phyloP scores from a whole-genome alignment of 352 stramenopile species.

The Phytophthora ohioensis region DNA sequence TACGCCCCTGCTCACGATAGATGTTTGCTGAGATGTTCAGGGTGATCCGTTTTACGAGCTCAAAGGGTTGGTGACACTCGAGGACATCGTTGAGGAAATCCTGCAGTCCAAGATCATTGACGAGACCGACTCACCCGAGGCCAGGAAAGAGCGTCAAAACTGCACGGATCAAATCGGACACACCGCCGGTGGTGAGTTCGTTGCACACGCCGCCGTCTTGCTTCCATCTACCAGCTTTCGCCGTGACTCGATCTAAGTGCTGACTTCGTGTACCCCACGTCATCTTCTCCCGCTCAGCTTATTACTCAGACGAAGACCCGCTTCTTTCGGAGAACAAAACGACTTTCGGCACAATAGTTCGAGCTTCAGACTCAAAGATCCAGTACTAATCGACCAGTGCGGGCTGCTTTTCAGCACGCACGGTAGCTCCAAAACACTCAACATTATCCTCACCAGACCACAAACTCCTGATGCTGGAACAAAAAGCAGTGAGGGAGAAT shows the following conservation, averaged over 20 bases:
- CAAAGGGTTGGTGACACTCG: conserved; percentile 97
- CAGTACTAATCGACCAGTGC: conserved; percentile 11
- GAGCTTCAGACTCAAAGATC: conserved; percentile 2
- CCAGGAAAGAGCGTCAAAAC: conserved; percentile 52
- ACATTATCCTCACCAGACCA: neutral
- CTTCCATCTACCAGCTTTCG: conserved; percentile 19
- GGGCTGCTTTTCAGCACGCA: conserved; percentile 2
- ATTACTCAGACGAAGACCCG: conserved; percentile 30
- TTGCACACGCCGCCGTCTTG: conserved; percentile 22
- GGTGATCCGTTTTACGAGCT: conserved; percentile 97
- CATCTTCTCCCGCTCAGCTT: conserved; percentile 24
- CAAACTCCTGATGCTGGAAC: conserved; percentile 2
- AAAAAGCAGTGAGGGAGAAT: neutral
- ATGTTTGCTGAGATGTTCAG: conserved; percentile 27
- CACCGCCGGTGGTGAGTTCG: conserved; percentile 62
- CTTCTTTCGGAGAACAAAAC: conserved; percentile 23
- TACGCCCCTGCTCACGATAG: neutral
- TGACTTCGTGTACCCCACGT: conserved; percentile 17
- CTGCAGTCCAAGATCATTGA: conserved; percentile 96
- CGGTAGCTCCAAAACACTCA: conserved; percentile 11
- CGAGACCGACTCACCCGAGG: conserved; percentile 89
- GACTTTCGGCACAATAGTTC: conserved; percentile 25
- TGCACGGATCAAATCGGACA: conserved; percentile 65
- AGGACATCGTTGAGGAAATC: conserved; percentile 99
- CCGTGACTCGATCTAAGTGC: conserved; percentile 31